Conservation (phyloP, 352 stramenopile genomes). For the Pythium monospermum region DNA sequence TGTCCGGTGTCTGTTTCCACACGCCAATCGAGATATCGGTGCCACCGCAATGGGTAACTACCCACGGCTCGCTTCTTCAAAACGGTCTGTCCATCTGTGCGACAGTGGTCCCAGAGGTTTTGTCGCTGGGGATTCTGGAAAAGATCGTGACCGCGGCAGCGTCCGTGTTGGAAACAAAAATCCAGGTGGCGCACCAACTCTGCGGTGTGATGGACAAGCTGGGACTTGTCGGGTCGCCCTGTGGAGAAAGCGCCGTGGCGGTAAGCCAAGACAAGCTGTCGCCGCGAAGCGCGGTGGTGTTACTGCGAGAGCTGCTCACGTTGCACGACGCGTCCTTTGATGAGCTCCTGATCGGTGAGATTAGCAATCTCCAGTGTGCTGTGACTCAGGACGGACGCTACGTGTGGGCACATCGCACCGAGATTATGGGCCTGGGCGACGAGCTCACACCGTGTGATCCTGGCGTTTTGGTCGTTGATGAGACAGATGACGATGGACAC, state of each 20-base stretch:
- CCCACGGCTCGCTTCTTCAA: conserved; percentile 2
- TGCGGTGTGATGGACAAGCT: not conserved
- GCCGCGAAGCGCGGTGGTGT: not conserved
- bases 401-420: conserved; percentile 9
- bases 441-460: conserved; percentile 10
- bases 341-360: conserved; percentile 6
- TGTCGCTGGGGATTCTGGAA: not conserved
- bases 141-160: too few relatives aligned
- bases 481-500: too few relatives aligned
- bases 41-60: conserved; percentile 1
- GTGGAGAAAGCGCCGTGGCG: not conserved
- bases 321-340: conserved; percentile 7
- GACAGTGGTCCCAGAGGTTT: conserved; percentile 2
- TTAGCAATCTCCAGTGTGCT: conserved; percentile 15
- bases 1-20: conserved; percentile 20
- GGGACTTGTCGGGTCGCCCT: not conserved
- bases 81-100: conserved; percentile 6
- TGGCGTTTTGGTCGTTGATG: too few relatives aligned
- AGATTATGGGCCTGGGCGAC: conserved; percentile 15
- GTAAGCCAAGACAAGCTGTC: not conserved
- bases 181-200: too few relatives aligned
- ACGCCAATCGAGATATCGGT: conserved; percentile 11
- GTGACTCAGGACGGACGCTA: conserved; percentile 8
- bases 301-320: conserved; percentile 10
- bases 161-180: too few relatives aligned